Base-by-base conservation (phyloP, 2,329 filamentous ascomycete species). In the Intubia oerlemansii region DNA sequence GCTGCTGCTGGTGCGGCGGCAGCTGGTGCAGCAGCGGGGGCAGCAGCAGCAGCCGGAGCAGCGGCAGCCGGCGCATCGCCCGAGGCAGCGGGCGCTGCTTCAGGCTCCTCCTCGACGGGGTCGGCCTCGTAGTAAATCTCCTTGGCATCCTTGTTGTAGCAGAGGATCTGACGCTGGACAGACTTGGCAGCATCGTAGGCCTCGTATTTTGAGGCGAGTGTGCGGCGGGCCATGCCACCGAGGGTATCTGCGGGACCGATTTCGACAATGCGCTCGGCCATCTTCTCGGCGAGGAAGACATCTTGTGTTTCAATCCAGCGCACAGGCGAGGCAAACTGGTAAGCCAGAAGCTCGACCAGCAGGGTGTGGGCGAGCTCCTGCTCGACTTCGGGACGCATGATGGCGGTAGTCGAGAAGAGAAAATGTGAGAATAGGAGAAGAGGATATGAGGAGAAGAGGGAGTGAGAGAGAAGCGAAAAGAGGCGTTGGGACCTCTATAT, bases 301-400 rank as follows among this genome's bases (percentile, higher is more conserved):
- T 98, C 88, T 58, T 98, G 88, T 31, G 88, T 98, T 59, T 98
- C 88, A 54, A 98, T 98, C 88, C 88, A 98, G 72, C 88, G 75
- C 44, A 98, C 88, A 28, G 88, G 88, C 31, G 85, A 95, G 44
- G 88, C 88, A 54, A 98, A 98, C 52, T 98, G 88, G 57, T 95
- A 98, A 61, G 88, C 88, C 42, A 98, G 72, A 39, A 98, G 79
- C 72, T 98, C 88, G 41, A 98, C 80, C 50, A 98, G 78, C 56
- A 98, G 70, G 42, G 85, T 95, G 57, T 98, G 85, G 48, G 88
- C 78, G 54, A 98, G 79, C 64, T 98, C 88, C 59, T 98, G 88
- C 72, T 98, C 85, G 54, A 95, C 66, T 69, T 98, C 88, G 53
- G 88, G 88, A 63, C 80, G 80, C 85, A 95, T 95, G 44, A 45